Base-by-base conservation (phyloP, 306 rosid genomes). In the Prunus armeniaca region DNA sequence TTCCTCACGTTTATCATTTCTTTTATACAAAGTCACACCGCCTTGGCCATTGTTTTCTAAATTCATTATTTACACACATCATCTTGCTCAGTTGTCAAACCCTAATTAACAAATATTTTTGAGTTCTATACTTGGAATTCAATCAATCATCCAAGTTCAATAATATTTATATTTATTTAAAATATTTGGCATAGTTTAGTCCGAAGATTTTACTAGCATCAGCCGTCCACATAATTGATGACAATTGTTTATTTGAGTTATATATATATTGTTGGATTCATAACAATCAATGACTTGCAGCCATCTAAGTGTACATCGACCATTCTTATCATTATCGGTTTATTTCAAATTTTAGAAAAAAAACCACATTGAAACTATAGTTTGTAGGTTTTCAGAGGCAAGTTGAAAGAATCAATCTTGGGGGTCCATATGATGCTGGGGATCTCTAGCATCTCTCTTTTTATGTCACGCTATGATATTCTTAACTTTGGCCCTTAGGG, bases 391-490 rank as follows among this genome's bases (percentile, higher is more conserved):
- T n/a, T 30, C 32, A 12, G 2, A 2, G 20, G 54, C 41, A 56
- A 69, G 13, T 56, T 13, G 22, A 56, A 56, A 15, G n/a, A 56
- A 57, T 72, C 32, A 12, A 71, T 10, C 46, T 3, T 72, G 9
- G 55, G 73, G 73, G 79, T 65, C 55, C 79, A 22, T 9, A 51
- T 17, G 65, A 52, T 76, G 79, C 28, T 20, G 64, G 24, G 38
- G 65, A 76, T 76, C 56, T 54, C 56, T 41, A 50, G 67, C 78
- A 47, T 74, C 22, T 74, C 30, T 9, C 56, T 6, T 55, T 54
- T 32, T 66, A 55, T 66, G 65, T 66, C 25, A 65, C 55, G 51
- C 55, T 9, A 2, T 18, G 22, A 55, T 67, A 41, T 50, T 49
- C 71, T 64, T 10, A 17, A 18, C 57, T 68, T 69, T 75, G 76